These are phyloP conservation scores for Phylloporus sp. DNA, from an alignment of 768 basidiomycete species.

Conservation along the genomic window DNA sequence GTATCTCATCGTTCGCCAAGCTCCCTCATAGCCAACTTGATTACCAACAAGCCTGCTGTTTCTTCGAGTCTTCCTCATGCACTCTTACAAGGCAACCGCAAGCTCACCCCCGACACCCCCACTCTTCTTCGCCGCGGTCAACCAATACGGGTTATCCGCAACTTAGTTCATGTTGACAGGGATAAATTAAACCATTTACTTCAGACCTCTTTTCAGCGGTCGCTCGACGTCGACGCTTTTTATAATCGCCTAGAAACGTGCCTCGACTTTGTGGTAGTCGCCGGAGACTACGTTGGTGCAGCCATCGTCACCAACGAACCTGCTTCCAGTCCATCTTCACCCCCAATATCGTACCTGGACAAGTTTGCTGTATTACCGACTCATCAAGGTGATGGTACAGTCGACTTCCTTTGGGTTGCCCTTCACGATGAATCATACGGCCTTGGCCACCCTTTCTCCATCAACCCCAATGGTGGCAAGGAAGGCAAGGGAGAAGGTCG, in stretches of 20 bases:
- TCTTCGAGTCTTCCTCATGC: slow-evolving; percentile 95
- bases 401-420: slow-evolving; percentile 99
- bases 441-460: slow-evolving; percentile 86
- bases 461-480: slow-evolving; percentile 92
- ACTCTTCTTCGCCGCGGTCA: slow-evolving; percentile 88
- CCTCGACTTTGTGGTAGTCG: slow-evolving; percentile 89
- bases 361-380: slow-evolving; percentile 96
- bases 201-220: slow-evolving; percentile 79
- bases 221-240: slow-evolving; percentile 67
- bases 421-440: slow-evolving; percentile 98
- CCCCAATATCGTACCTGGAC: slow-evolving; percentile 86
- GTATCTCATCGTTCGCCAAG: slow-evolving; percentile 96
- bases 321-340: slow-evolving; percentile 27
- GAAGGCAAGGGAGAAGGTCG: slow-evolving; percentile 85
- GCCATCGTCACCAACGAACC: slow-evolving; percentile 81
- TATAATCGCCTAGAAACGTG: slow-evolving; percentile 69
- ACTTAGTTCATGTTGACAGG: slow-evolving; percentile 64
- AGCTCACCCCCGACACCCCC: slow-evolving; percentile 85
- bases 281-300: slow-evolving; percentile 93
- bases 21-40: slow-evolving; percentile 92
- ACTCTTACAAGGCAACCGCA: slow-evolving; percentile 79
- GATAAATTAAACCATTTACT: slow-evolving; percentile 73
- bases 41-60: slow-evolving; percentile 96
- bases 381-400: slow-evolving; percentile 97
- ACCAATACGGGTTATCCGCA: slow-evolving; percentile 77